A percentile compares a stretch with the other conserved stretches of the same genome.
Conservation (phyloP, 2,329 filamentous ascomycete species). For the Rhytidhysteron rufulum region DNA sequence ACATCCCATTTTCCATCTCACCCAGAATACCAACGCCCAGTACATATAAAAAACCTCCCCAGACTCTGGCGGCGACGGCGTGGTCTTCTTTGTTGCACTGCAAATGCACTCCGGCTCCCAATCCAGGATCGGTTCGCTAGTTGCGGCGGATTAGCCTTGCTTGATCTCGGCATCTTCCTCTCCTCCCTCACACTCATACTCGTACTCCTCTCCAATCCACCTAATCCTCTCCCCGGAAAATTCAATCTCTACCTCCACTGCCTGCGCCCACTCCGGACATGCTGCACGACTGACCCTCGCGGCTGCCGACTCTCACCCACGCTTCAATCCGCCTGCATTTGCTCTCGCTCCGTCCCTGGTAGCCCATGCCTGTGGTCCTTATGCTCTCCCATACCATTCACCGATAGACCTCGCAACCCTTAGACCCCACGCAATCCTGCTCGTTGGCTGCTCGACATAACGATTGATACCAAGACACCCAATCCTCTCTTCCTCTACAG, state of each 20-base stretch:
- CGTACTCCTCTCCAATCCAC: constrained; percentile 15
- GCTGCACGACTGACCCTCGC: not conserved
- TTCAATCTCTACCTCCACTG: constrained; percentile 8
- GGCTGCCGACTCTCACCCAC: not conserved
- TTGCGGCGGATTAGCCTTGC: not conserved
- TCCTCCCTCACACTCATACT: constrained; percentile 2
- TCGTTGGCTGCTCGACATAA: too few species aligned
- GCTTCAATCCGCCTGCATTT: constrained; percentile 3
- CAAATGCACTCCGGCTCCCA: too few species aligned
- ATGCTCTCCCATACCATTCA: constrained; percentile 28
- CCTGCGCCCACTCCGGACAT: constrained; percentile 6
- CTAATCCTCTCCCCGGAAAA: constrained; percentile 9
- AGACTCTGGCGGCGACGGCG: too few species aligned
- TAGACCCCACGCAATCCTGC: constrained; percentile 6
- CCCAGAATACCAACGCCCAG: too few species aligned
- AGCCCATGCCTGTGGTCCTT: constrained; percentile 14
- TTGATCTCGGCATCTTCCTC: constrained; percentile 4
- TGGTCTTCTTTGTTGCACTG: not conserved
- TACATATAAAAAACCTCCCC: too few species aligned
- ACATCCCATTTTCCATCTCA: too few species aligned
- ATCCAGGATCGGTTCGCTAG: constrained; percentile 1
- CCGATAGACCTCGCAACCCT: constrained; percentile 23
- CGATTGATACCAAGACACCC: too few species aligned
- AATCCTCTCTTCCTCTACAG: constrained; percentile 6
- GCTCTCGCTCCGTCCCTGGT: constrained; percentile 11